These are phyloP conservation scores for Termitomyces sp. DNA, from an alignment of 768 basidiomycete genomes.

Conservation along the genomic window DNA sequence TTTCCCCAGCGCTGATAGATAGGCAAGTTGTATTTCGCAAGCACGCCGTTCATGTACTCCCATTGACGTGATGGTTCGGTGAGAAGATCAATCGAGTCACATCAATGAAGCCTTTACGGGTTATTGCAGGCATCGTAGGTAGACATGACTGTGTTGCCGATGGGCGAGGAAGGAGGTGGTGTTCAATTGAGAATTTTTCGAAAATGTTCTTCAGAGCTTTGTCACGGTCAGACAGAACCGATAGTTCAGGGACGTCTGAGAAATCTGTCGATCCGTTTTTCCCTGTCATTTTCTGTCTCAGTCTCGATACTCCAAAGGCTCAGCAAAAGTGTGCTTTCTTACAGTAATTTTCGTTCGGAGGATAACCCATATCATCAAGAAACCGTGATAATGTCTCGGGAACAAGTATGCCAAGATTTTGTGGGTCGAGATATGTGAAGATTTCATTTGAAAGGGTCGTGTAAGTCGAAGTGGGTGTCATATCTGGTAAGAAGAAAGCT, in stretches of 20 bases:
- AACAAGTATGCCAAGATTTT: constrained; percentile 6
- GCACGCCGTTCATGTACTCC: constrained; percentile 4
- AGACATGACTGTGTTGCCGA: background rate
- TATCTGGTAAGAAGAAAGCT: constrained; percentile 9
- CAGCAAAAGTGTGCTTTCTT: background rate
- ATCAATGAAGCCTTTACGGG: constrained; percentile 12
- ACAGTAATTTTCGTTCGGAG: constrained; percentile 9
- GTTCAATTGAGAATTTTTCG: constrained; percentile 12
- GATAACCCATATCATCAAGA: constrained; percentile 13
- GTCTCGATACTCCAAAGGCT: background rate
- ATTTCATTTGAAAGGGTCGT: constrained; percentile 11
- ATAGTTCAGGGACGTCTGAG: background rate
- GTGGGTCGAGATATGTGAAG: constrained; percentile 12
- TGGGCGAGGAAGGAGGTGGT: constrained; percentile 10
- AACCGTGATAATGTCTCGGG: constrained; percentile 10
- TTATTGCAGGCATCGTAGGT: constrained; percentile 12
- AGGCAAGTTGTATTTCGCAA: constrained; percentile 11
- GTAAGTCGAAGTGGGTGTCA: constrained; percentile 10
- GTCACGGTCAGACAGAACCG: background rate
- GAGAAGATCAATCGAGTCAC: constrained; percentile 9
- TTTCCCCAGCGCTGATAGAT: constrained; percentile 11
- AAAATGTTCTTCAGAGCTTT: constrained; percentile 9
- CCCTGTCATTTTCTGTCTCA: constrained; percentile 2
- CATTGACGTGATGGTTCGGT: constrained; percentile 9
- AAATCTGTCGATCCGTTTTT: constrained; percentile 3